These are phyloP conservation scores for Citeromyces siamensis DNA, from an alignment of 1,139 yeast genomes.

Conservation along the genomic window DNA sequence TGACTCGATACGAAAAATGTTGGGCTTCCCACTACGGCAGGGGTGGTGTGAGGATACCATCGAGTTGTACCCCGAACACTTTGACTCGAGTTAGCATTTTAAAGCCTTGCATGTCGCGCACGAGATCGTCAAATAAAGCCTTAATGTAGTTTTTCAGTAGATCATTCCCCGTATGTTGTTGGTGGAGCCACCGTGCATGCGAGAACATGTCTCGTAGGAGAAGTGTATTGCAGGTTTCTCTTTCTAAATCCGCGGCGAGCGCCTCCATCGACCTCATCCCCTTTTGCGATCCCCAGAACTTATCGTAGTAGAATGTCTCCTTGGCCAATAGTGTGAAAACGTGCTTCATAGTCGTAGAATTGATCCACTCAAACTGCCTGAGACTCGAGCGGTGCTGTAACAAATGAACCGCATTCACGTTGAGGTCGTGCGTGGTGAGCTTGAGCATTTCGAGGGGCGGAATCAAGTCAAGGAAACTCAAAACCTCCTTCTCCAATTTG, in stretches of 20 bases:
- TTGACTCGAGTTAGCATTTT: too few species aligned
- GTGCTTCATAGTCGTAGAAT: background rate
- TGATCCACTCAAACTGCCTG: constrained; percentile 3
- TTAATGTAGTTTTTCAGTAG: background rate
- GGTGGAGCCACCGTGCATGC: background rate
- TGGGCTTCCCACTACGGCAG: too few species aligned
- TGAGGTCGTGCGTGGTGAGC: constrained; percentile 1
- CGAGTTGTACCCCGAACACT: too few species aligned
- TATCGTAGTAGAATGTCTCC: background rate
- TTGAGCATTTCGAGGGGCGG: constrained; percentile 5
- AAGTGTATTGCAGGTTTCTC: background rate
- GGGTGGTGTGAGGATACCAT: background rate
- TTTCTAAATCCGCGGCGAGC: background rate
- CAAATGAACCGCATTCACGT: constrained; percentile 3
- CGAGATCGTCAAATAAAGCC: background rate
- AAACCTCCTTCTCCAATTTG: constrained; percentile 4
- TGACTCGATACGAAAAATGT: too few species aligned
- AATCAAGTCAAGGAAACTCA: constrained; percentile 4
- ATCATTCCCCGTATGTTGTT: background rate
- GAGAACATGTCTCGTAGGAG: background rate
- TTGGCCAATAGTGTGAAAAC: constrained; percentile 2
- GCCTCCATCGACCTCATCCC: background rate
- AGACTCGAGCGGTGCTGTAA: constrained; percentile 3
- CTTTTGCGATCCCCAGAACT: constrained; percentile 3
- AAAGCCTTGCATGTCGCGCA: too few species aligned